phyloP scores from a whole-genome alignment of 352 stramenopile genomes.

The Phytophthora uliginosa region DNA sequence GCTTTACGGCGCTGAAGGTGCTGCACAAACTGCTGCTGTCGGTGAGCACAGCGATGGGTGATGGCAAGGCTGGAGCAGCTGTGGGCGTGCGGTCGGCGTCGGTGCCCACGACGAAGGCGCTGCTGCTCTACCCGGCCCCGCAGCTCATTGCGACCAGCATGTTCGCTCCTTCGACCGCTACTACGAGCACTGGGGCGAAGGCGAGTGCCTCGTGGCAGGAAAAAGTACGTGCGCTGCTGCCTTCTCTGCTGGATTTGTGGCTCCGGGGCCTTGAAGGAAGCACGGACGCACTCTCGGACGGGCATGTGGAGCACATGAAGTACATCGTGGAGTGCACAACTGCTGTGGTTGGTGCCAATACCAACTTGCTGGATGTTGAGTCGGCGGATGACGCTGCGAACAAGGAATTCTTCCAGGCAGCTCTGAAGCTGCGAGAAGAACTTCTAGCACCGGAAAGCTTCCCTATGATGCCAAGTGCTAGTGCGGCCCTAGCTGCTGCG shows the following conservation, averaged over 20 bases:
- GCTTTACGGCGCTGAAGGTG: slow-evolving; percentile 72
- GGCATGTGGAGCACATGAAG: slow-evolving; percentile 80
- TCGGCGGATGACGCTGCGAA: slow-evolving; percentile 27
- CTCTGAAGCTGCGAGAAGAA: slow-evolving; percentile 65
- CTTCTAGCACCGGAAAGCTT: slow-evolving; percentile 61
- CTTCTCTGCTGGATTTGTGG: slow-evolving; percentile 78
- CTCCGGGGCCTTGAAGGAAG: slow-evolving; percentile 75
- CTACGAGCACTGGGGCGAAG: slow-evolving; percentile 28
- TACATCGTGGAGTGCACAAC: slow-evolving; percentile 80
- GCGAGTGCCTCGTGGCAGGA: slow-evolving; percentile 69
- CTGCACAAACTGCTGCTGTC: slow-evolving; percentile 73
- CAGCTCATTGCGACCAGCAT: slow-evolving; percentile 44
- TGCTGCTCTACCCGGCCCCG: slow-evolving; percentile 65
- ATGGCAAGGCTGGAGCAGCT: neutral
- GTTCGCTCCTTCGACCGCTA: slow-evolving; percentile 28
- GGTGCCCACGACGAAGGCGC: slow-evolving; percentile 43
- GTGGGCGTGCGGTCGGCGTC: slow-evolving; percentile 17
- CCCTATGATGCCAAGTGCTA: slow-evolving; percentile 64
- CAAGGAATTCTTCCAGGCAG: slow-evolving; percentile 41
- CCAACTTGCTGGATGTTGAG: slow-evolving; percentile 25
- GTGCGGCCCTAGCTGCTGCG: slow-evolving; percentile 49
- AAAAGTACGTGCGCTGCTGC: slow-evolving; percentile 69
- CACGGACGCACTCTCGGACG: slow-evolving; percentile 63
- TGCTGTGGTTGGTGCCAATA: slow-evolving; percentile 66
- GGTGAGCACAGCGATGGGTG: slow-evolving; percentile 38